A percentile compares a stretch with the other conserved stretches of the same genome.
Conservation (phyloP, 2,329 filamentous ascomycete genomes). For the Aureobasidium vineae region DNA sequence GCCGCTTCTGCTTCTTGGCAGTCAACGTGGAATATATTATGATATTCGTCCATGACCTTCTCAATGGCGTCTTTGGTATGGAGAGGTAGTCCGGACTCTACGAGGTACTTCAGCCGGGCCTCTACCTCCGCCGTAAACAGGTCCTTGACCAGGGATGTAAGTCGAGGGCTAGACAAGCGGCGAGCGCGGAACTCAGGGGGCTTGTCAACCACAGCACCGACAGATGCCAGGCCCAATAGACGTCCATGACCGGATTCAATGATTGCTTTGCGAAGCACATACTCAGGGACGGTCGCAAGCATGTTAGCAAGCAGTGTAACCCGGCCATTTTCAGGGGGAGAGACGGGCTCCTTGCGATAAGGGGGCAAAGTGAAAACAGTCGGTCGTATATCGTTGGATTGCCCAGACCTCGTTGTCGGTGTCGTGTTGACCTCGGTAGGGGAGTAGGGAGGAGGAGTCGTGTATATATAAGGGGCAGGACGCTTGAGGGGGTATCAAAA, state of each 20-base stretch:
- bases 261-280: constrained; percentile 14
- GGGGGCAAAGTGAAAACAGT: constrained; percentile 4
- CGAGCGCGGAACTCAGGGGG: neutral
- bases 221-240: neutral
- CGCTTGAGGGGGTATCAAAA: neutral
- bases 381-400: neutral
- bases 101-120: neutral
- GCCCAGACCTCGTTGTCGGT: neutral
- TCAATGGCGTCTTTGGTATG: constrained; percentile 5
- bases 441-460: constrained; percentile 9
- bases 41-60: constrained; percentile 14
- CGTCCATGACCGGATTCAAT: neutral
- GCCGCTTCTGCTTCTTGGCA: neutral
- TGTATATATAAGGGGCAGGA: neutral
- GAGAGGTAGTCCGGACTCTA: constrained; percentile 7
- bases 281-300: constrained; percentile 5
- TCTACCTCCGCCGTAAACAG: neutral
- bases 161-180: neutral
- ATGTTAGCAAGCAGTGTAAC: constrained; percentile 10
- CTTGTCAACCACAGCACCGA: neutral
- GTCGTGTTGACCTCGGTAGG: constrained; percentile 10
- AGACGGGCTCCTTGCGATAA: neutral
- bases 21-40: neutral
- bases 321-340: neutral
- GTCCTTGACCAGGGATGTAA: neutral